A percentile compares a stretch with the other conserved stretches of the same genome.
phyloP scores from a whole-genome alignment of 1,284 basidiomycete genomes.

The Xerocomus nothofagi region DNA sequence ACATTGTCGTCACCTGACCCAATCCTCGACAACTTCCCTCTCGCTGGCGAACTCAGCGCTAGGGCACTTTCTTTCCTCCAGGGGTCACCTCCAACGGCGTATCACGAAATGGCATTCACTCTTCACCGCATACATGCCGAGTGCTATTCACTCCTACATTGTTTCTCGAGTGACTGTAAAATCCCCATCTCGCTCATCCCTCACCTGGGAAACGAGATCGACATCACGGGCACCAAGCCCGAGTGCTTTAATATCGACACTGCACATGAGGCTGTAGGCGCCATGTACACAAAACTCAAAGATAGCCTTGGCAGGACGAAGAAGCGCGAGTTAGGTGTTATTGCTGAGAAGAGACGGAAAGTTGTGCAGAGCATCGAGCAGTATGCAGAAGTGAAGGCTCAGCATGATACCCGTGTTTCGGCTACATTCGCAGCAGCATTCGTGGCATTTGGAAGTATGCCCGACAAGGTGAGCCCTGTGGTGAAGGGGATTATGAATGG shows the following conservation, averaged over 20 bases:
- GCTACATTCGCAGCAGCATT: conserved; percentile 91
- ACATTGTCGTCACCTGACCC: conserved; percentile 33
- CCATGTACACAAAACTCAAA: conserved; percentile 76
- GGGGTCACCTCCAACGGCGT: conserved; percentile 72
- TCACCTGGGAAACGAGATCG: conserved; percentile 74
- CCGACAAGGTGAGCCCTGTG: conserved; percentile 93
- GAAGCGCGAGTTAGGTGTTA: conserved; percentile 73
- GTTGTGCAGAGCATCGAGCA: conserved; percentile 79
- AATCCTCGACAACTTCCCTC: conserved; percentile 55
- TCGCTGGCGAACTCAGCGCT: conserved; percentile 66
- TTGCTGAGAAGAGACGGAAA: conserved; percentile 78
- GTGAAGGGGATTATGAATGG: conserved; percentile 98
- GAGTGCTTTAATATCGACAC: conserved; percentile 81
- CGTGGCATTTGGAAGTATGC: conserved; percentile 80
- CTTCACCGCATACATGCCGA: conserved; percentile 82
- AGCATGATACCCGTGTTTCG: conserved; percentile 85
- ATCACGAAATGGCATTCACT: conserved; percentile 89
- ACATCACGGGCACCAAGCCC: conserved; percentile 64
- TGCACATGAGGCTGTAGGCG: conserved; percentile 71
- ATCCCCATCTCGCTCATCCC: conserved; percentile 81
- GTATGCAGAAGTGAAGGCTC: conserved; percentile 81
- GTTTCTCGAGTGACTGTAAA: conserved; percentile 86
- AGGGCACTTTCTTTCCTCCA: conserved; percentile 77
- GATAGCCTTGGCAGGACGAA: conserved; percentile 69
- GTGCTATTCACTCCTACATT: conserved; percentile 76